Evolutionary conservation across 257 asterid species (phyloP), one percentile per base, ranked within the genome.

Genomic region (Linderniella brevidens): DNA sequence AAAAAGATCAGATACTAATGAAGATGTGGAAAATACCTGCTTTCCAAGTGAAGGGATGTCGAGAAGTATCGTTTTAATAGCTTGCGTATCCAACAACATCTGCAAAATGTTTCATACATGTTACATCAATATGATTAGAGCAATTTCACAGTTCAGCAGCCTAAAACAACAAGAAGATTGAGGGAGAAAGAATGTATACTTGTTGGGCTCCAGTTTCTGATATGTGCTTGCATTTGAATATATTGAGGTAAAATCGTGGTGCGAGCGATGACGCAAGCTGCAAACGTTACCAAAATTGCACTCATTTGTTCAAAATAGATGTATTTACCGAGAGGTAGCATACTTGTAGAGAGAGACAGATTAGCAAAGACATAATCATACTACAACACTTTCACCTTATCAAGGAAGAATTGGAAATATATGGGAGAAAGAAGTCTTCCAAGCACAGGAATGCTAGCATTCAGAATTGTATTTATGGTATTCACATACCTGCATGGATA

Each of bases 191-290:
- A 2, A 39, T 48, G 50, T 42, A 46, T 43, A 79, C 94, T 67
- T 86, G 97, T 50, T 86, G 97, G 49, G 97, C 93, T 63, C 97
- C 94, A 37, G 97, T 86, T 69, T 86, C 94, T 41, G 97, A 82
- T 69, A 86, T 82, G 29, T 82, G 97, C 84, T 86, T 86, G 93
- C 97, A 86, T 67, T 77, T 86, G 82, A 82, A 86, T 57, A 86
- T 77, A 67, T 86, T 86, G 65, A 71, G 74, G 67, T 73, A 86
- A 75, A 86, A 86, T 57, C 94, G 97, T 12, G 94, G 94, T 49
- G 86, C 87, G 57, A 86, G 93, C 62, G 96, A 79, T 19, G 96
- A 82, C 37, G 96, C 93, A 62, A 86, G 92, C 94, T 86, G 82
- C 92, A 75, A 20, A 35, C 8, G 6, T 2, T 25, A 25, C 3